These are phyloP conservation scores for Malassezia brasiliensis DNA, from an alignment of 1,284 basidiomycete genomes.

Conservation along the genomic window DNA sequence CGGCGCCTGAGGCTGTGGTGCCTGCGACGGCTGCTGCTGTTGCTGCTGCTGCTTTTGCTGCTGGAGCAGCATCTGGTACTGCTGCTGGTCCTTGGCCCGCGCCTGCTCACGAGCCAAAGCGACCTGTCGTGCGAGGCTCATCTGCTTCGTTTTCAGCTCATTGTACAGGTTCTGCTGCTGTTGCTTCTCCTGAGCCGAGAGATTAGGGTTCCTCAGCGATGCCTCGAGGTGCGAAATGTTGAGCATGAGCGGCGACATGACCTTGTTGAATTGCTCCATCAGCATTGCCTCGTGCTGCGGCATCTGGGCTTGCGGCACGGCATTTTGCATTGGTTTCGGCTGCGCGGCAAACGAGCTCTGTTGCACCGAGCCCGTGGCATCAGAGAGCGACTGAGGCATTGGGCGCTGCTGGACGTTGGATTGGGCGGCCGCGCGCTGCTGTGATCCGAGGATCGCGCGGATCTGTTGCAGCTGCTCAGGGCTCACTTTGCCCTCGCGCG, in stretches of 20 bases:
- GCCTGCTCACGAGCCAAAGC: slow-evolving; percentile 30
- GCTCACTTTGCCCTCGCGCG: slow-evolving; percentile 34
- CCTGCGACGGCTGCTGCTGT: neutral
- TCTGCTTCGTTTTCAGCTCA: slow-evolving; percentile 31
- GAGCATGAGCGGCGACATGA: slow-evolving; percentile 30
- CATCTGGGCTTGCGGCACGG: slow-evolving; percentile 8
- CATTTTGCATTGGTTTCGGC: slow-evolving; percentile 5
- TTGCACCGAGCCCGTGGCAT: neutral
- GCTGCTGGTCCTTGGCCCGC: slow-evolving; percentile 28
- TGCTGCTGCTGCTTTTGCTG: slow-evolving; percentile 13
- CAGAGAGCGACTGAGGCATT: slow-evolving; percentile 7
- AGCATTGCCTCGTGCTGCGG: slow-evolving; percentile 31
- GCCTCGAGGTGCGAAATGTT: slow-evolving; percentile 31
- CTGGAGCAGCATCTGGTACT: slow-evolving; percentile 16
- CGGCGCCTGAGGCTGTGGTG: neutral
- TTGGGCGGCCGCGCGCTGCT: slow-evolving; percentile 1
- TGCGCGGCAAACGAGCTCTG: slow-evolving; percentile 1
- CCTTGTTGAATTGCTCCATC: slow-evolving; percentile 34
- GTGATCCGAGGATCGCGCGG: slow-evolving; percentile 24
- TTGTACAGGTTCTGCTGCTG: slow-evolving; percentile 32
- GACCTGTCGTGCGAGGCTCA: slow-evolving; percentile 33
- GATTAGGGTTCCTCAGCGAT: slow-evolving; percentile 22
- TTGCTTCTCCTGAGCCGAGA: slow-evolving; percentile 33
- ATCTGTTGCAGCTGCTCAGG: slow-evolving; percentile 30
- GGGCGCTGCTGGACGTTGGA: slow-evolving; percentile 6